Evolutionary conservation across 495 filamentous ascomycete species (phyloP).

Genomic region (Neurospora terricola): DNA sequence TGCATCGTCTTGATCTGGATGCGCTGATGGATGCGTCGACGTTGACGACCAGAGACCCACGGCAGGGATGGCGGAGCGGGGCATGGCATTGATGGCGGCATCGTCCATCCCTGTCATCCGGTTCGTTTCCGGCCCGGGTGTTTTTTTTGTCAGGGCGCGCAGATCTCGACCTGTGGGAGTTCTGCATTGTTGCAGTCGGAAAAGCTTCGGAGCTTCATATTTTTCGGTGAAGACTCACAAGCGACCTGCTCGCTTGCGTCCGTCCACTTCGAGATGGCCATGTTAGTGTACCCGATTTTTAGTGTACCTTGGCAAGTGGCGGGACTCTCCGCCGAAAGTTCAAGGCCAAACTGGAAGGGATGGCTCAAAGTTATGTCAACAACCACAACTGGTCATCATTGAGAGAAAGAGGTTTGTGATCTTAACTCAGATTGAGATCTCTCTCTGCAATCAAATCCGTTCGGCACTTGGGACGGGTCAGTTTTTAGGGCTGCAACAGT

Average conservation of each 20-base stretch:
- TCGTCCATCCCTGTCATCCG: background rate
- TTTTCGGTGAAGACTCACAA: background rate
- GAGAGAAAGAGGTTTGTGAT: background rate
- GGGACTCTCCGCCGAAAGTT: background rate
- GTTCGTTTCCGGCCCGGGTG: background rate
- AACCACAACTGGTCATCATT: background rate
- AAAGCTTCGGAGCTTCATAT: background rate
- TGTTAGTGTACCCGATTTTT: background rate
- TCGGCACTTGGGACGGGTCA: background rate
- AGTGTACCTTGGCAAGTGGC: background rate
- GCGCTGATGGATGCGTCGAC: background rate
- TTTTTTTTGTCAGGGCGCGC: background rate
- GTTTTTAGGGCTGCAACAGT: background rate
- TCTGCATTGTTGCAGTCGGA: background rate
- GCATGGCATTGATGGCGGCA: background rate
- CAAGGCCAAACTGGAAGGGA: background rate
- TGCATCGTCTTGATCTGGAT: background rate
- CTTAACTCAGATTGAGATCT: background rate
- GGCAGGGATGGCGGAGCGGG: too few relatives aligned
- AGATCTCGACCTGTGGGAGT: background rate
- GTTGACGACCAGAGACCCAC: background rate
- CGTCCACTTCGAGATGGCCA: background rate
- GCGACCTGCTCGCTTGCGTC: background rate
- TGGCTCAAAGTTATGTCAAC: background rate
- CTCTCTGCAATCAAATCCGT: background rate